Percentiles rank a stretch among this genome's conserved stretches.
phyloP scores from a whole-genome alignment of 306 rosid genomes.

The Rosa multiflora region DNA sequence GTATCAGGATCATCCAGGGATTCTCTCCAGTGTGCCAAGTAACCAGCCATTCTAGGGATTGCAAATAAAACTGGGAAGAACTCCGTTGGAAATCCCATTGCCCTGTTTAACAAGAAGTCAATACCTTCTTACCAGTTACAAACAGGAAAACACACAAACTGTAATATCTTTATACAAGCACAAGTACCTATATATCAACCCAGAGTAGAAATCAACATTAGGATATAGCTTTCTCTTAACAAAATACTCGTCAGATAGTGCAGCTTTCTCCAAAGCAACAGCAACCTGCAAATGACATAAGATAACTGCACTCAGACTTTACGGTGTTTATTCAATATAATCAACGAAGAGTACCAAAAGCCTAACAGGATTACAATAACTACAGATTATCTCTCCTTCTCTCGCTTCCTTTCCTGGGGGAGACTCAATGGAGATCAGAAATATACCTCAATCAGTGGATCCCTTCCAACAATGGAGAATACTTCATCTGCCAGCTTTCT shows the following conservation, averaged over 20 bases:
- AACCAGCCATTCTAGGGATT: constrained; percentile 95
- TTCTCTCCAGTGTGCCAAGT: constrained; percentile 93
- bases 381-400: not conserved
- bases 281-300: constrained; percentile 56
- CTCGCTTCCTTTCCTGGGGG: not conserved
- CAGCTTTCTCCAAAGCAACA: constrained; percentile 84
- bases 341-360: not conserved
- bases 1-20: constrained; percentile 92
- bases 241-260: constrained; percentile 81
- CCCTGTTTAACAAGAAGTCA: constrained; percentile 47
- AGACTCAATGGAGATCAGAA: constrained; percentile 13
- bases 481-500: constrained; percentile 81
- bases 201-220: constrained; percentile 91
- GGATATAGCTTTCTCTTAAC: constrained; percentile 89
- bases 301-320: not conserved
- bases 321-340: not conserved
- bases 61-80: constrained; percentile 85
- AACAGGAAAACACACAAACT: not conserved
- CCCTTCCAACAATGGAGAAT: constrained; percentile 85
- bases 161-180: not conserved
- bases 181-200: constrained; percentile 66
- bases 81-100: constrained; percentile 89
- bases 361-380: not conserved
- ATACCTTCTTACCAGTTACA: not conserved
- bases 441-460: constrained; percentile 86